A percentile compares a stretch with the other conserved stretches of the same genome.
These are phyloP conservation scores for Sclerotinia trifoliorum DNA, from an alignment of 2,329 filamentous ascomycete species.

Conservation along the genomic window DNA sequence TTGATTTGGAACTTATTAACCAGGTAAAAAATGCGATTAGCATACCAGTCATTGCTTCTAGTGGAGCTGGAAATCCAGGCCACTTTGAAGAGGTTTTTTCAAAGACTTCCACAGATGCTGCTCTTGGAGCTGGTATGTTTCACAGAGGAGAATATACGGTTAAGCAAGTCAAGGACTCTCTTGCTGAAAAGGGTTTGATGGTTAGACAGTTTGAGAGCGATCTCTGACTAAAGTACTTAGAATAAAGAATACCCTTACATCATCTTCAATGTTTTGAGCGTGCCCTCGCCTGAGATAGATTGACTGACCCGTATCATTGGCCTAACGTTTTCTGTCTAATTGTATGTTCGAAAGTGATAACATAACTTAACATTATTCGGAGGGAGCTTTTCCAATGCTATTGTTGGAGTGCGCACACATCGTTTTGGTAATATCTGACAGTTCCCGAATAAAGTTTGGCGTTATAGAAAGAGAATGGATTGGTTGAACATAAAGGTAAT, in stretches of 20 bases:
- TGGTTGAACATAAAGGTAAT: no score
- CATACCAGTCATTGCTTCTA: conserved; percentile 94
- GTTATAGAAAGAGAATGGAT: no score
- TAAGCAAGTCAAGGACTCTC: conserved; percentile 83
- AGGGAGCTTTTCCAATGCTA: neutral
- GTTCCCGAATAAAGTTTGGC: no score
- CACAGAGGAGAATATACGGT: conserved; percentile 95
- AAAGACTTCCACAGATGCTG: conserved; percentile 83
- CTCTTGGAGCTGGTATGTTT: conserved; percentile 95
- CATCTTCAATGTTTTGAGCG: no score
- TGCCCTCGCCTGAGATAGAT: neutral
- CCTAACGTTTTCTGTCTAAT: neutral
- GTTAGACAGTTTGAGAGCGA: conserved; percentile 72
- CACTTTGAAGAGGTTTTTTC: conserved; percentile 93
- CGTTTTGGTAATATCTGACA: no score
- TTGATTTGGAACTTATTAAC: conserved; percentile 86
- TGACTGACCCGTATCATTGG: no score
- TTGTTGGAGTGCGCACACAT: neutral
- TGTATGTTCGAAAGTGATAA: neutral
- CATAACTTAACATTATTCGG: neutral
- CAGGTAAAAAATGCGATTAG: conserved; percentile 84
- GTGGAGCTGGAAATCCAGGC: conserved; percentile 80
- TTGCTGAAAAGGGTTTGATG: conserved; percentile 68
- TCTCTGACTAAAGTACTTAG: conserved; percentile 19
- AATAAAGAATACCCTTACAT: neutral